These are phyloP conservation scores for Euphorbia celastroides DNA, from an alignment of 441 rosid genomes.

Conservation along the genomic window DNA sequence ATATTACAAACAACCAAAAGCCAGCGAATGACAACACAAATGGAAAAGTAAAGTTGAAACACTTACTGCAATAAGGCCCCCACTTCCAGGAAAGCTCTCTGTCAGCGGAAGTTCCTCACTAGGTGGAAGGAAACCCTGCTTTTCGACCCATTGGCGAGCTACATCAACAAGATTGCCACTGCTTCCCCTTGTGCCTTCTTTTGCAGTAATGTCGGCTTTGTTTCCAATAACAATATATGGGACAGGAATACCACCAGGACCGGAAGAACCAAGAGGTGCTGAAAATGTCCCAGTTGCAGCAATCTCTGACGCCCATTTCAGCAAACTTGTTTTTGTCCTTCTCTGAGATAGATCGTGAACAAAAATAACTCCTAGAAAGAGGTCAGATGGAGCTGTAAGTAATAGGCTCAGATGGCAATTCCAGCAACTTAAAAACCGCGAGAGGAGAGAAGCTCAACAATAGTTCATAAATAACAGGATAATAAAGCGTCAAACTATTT, in stretches of 20 bases:
- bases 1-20: background rate
- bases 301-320: slow-evolving; percentile 93
- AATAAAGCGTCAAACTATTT: slow-evolving; percentile 8
- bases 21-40: background rate
- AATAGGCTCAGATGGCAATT: slow-evolving; percentile 16
- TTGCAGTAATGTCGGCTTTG: slow-evolving; percentile 89
- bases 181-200: slow-evolving; percentile 91
- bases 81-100: slow-evolving; percentile 89
- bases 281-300: slow-evolving; percentile 87
- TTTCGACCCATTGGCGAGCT: slow-evolving; percentile 99
- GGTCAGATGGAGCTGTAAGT: slow-evolving; percentile 14
- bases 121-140: slow-evolving; percentile 89
- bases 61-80: slow-evolving; percentile 75
- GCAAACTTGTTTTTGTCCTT: slow-evolving; percentile 91
- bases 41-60: slow-evolving; percentile 14
- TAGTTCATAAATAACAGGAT: background rate
- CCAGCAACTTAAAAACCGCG: slow-evolving; percentile 14
- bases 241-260: slow-evolving; percentile 95
- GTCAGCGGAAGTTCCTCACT: slow-evolving; percentile 94
- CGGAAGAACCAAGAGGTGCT: slow-evolving; percentile 87
- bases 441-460: slow-evolving; percentile 8
- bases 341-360: slow-evolving; percentile 96
- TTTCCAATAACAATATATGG: slow-evolving; percentile 88
- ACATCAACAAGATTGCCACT: slow-evolving; percentile 96
- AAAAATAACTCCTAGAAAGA: slow-evolving; percentile 79